Evolutionary conservation across 2,329 filamentous ascomycete genomes (phyloP).

Genomic region (Cryphonectria radicalis): DNA sequence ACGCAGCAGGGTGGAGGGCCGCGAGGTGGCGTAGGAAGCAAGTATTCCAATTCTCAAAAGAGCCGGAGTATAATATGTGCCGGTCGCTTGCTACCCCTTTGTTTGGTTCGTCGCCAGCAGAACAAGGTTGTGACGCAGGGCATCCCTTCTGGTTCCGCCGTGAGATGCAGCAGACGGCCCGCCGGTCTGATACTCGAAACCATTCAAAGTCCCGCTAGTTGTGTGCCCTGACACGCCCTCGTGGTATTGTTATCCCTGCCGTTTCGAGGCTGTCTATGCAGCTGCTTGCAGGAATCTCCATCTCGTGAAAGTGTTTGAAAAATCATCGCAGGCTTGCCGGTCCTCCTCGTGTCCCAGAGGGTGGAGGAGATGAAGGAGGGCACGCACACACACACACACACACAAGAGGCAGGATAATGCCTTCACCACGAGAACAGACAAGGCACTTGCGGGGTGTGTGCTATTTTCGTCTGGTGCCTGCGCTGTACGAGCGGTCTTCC

Average conservation of each 20-base stretch:
- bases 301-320: background rate
- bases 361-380: background rate
- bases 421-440: background rate
- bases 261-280: conserved; percentile 2
- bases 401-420: background rate
- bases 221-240: background rate
- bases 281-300: background rate
- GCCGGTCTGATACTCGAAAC: conserved; percentile 22
- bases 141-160: background rate
- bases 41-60: background rate
- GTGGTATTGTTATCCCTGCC: conserved; percentile 5
- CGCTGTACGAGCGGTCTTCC: background rate
- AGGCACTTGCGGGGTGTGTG: background rate
- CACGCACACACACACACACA: background rate
- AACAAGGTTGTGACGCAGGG: background rate
- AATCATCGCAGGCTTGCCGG: background rate
- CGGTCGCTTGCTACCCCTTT: background rate
- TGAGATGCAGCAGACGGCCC: conserved; percentile 4
- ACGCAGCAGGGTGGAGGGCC: background rate
- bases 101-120: background rate
- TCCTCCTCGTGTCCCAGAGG: background rate
- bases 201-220: background rate
- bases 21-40: background rate
- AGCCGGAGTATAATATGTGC: background rate
- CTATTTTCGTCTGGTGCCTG: conserved; percentile 4